Percentiles rank a stretch among this genome's conserved stretches.
Conservation (phyloP, 2,329 filamentous ascomycete species). For the Stachybotrys echinatus region DNA sequence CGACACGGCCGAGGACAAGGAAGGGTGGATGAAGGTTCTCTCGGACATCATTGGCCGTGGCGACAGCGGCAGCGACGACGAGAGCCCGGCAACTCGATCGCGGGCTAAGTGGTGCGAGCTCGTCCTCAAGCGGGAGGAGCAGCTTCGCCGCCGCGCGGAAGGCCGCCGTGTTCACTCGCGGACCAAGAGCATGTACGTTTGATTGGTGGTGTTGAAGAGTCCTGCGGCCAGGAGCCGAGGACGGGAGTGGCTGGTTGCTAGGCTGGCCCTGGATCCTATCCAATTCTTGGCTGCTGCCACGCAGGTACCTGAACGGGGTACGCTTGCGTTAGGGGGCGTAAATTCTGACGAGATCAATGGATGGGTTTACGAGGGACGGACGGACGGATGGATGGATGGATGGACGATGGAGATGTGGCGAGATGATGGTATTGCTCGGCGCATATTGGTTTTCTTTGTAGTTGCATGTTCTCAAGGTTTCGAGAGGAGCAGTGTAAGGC, state of each 20-base stretch:
- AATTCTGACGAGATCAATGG: not conserved
- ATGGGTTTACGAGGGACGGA: not conserved
- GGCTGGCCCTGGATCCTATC: not conserved
- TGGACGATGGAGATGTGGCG: conserved; percentile 3
- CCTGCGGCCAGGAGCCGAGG: conserved; percentile 16
- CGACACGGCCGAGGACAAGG: conserved; percentile 80
- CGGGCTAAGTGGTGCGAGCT: conserved; percentile 63
- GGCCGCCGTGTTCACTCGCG: conserved; percentile 48
- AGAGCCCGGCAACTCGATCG: conserved; percentile 31
- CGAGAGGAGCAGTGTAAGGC: not conserved
- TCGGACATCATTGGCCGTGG: conserved; percentile 61
- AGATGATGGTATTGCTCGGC: not conserved
- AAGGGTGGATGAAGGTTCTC: conserved; percentile 89
- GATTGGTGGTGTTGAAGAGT: conserved; percentile 21
- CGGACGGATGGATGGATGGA: no score
- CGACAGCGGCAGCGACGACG: conserved; percentile 42
- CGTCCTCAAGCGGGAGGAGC: conserved; percentile 59
- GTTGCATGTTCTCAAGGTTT: not conserved
- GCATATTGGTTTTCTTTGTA: not conserved
- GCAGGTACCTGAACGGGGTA: not conserved
- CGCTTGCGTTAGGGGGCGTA: not conserved
- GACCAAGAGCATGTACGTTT: conserved; percentile 54
- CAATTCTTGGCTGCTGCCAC: not conserved
- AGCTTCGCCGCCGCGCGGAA: conserved; percentile 46
- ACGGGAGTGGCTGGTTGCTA: not conserved